These are phyloP conservation scores for Penicillium capsulatum DNA, from an alignment of 2,329 filamentous ascomycete species.

Conservation along the genomic window DNA sequence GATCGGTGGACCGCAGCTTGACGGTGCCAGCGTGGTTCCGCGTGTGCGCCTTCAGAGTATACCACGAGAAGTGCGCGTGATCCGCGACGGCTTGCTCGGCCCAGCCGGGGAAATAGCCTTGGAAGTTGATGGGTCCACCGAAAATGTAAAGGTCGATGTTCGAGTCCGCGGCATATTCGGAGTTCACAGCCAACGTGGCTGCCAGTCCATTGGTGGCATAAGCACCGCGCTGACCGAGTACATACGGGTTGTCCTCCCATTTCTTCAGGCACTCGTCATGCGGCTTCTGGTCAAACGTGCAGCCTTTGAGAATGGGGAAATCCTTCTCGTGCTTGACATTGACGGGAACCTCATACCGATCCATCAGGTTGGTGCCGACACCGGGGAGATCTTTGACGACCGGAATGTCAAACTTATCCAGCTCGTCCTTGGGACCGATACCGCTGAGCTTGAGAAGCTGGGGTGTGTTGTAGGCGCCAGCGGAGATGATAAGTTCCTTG, in stretches of 20 bases:
- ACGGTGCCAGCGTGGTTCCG: conserved; percentile 61
- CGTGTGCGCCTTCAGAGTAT: conserved; percentile 56
- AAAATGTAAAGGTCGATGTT: conserved; percentile 53
- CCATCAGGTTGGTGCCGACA: conserved; percentile 61
- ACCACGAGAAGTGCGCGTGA: conserved; percentile 44
- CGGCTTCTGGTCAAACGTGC: conserved; percentile 24
- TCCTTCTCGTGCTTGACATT: conserved; percentile 33
- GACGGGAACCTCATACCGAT: conserved; percentile 43
- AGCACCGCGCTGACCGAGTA: conserved; percentile 36
- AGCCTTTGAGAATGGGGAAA: conserved; percentile 30
- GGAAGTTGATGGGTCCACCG: conserved; percentile 54
- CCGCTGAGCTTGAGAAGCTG: conserved; percentile 62
- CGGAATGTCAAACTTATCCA: conserved; percentile 52
- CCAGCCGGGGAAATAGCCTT: conserved; percentile 47
- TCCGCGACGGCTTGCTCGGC: conserved; percentile 39
- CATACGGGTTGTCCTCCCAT: conserved; percentile 40
- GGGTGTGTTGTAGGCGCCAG: conserved; percentile 59
- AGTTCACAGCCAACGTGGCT: conserved; percentile 42
- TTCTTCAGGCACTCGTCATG: conserved; percentile 42
- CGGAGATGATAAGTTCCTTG: conserved; percentile 44
- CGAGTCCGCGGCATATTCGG: conserved; percentile 35
- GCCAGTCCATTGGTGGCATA: conserved; percentile 52
- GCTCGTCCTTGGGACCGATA: conserved; percentile 53
- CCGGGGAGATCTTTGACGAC: conserved; percentile 56
- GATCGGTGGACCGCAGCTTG: conserved; percentile 56